These are phyloP conservation scores for Geotrichum klebahnii DNA, from an alignment of 1,139 yeast species.

Conservation along the genomic window DNA sequence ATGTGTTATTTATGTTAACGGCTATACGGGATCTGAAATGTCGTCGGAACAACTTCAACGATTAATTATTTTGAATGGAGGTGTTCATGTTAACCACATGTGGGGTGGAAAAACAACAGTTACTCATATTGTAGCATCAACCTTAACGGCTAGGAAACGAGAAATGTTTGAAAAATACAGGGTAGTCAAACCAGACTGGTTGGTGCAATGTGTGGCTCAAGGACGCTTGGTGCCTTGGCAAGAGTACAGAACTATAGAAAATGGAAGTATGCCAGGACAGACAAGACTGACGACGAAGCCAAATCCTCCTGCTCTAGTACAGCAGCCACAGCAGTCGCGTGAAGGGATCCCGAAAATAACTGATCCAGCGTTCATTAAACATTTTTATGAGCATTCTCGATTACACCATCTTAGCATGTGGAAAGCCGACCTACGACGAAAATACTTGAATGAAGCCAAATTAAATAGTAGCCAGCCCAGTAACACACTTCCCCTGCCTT, in stretches of 20 bases:
- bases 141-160: slow-evolving; percentile 71
- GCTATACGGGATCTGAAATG: slow-evolving; percentile 63
- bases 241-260: slow-evolving; percentile 52
- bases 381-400: slow-evolving; percentile 75
- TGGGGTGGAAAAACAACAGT: slow-evolving; percentile 69
- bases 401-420: slow-evolving; percentile 83
- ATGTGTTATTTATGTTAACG: slow-evolving; percentile 74
- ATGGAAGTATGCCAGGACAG: slow-evolving; percentile 25
- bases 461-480: slow-evolving; percentile 8
- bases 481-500: not conserved
- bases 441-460: slow-evolving; percentile 45
- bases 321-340: not conserved
- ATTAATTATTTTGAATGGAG: slow-evolving; percentile 73
- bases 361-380: slow-evolving; percentile 67
- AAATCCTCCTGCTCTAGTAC: not conserved
- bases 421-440: slow-evolving; percentile 70
- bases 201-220: slow-evolving; percentile 55
- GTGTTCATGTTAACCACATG: slow-evolving; percentile 39
- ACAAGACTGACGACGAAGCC: not conserved
- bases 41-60: slow-evolving; percentile 68
- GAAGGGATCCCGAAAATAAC: slow-evolving; percentile 15
- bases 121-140: slow-evolving; percentile 80
- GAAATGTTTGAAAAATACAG: slow-evolving; percentile 60
- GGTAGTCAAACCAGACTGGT: slow-evolving; percentile 83
- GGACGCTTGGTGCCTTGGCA: slow-evolving; percentile 61